phyloP scores from a whole-genome alignment of 2,329 filamentous ascomycete genomes.

The Penicillium sp. region DNA sequence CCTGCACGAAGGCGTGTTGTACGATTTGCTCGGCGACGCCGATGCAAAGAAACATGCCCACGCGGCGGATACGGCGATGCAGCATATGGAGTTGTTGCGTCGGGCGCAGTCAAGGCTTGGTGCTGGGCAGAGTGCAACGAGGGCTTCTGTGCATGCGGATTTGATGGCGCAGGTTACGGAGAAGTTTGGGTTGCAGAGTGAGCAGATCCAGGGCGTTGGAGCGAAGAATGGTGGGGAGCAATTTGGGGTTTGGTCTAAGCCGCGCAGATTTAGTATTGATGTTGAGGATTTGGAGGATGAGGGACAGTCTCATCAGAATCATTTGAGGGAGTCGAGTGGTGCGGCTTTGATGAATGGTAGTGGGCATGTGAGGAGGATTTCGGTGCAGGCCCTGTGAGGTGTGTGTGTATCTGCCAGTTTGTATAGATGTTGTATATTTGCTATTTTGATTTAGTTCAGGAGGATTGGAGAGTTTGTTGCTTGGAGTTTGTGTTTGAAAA shows the following conservation, averaged over 20 bases:
- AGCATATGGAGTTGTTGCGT: constrained; percentile 37
- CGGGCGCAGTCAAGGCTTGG: constrained; percentile 32
- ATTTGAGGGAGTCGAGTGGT: constrained; percentile 35
- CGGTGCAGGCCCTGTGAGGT: constrained; percentile 27
- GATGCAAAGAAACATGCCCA: constrained; percentile 24
- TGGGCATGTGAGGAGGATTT: constrained; percentile 27
- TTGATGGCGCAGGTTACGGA: constrained; percentile 32
- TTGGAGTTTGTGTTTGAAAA: constrained; percentile 6
- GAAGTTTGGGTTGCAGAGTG: constrained; percentile 31
- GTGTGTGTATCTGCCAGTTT: background rate
- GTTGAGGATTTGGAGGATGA: constrained; percentile 35
- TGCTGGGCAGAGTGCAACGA: constrained; percentile 12
- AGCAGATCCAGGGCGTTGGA: constrained; percentile 26
- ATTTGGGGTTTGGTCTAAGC: constrained; percentile 38
- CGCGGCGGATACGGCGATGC: constrained; percentile 30
- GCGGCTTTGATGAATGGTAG: constrained; percentile 32
- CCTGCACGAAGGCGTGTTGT: constrained; percentile 36
- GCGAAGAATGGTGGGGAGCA: constrained; percentile 25
- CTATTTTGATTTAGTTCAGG: too few relatives aligned
- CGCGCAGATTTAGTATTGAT: constrained; percentile 39
- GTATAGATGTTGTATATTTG: constrained; percentile 7
- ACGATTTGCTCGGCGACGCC: constrained; percentile 34
- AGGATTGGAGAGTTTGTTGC: too few relatives aligned
- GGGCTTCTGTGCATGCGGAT: constrained; percentile 28
- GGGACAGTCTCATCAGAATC: constrained; percentile 32